Base-by-base conservation (phyloP, 2,329 filamentous ascomycete species). In the Diaporthe sp. region DNA sequence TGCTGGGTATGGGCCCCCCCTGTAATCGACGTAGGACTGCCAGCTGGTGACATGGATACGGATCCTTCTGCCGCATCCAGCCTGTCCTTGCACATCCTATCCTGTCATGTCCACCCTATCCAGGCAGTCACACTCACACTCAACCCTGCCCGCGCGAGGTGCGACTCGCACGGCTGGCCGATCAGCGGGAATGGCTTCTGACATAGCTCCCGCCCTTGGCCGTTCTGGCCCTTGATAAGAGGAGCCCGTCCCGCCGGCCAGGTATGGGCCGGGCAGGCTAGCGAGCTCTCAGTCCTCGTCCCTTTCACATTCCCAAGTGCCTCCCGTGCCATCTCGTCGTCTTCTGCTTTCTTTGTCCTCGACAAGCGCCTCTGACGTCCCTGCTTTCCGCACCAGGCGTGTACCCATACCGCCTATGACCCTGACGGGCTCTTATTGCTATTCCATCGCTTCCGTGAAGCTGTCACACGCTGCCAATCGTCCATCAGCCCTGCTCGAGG, bases 41-140 rank as follows among this genome's bases (percentile, higher is more conserved):
- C 71, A 65, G 58, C 71, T 73, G 71, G 71, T 65, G 60, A 22
- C 61, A 37, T 60, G 71, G 71, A 44, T 73, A 8, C 22, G 28
- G 4, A 31, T 47, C 47, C 55, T 65, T 20, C 58, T 60, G 47
- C 67, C 47, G 49, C 31, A 63, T 63, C 65, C 55, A 71, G 73
- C 65, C 44, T 57, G 55, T 67, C 39, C 61, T 47, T n/a, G 68
- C 25, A 20, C 25, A n/a, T 44, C 42, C 47, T 53, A 37, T 44
- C 57, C 72, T 22, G 25, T 28, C 37, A 20, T 12, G 31, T 53
- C 60, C 61, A 55, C 49, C 65, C 65, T 70, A 55, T 20, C 65
- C 72, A 76, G 75, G 75, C 75, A 76, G 68, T 75, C 61, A 68
- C 65, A 70, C 37, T 39, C 37, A 39, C 37, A 31, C 7, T 51